A percentile compares a stretch with the other conserved stretches of the same genome.
Evolutionary conservation across 192 early-diverging fungal species (phyloP).

Genomic region (Gamsiella multidivaricata): DNA sequence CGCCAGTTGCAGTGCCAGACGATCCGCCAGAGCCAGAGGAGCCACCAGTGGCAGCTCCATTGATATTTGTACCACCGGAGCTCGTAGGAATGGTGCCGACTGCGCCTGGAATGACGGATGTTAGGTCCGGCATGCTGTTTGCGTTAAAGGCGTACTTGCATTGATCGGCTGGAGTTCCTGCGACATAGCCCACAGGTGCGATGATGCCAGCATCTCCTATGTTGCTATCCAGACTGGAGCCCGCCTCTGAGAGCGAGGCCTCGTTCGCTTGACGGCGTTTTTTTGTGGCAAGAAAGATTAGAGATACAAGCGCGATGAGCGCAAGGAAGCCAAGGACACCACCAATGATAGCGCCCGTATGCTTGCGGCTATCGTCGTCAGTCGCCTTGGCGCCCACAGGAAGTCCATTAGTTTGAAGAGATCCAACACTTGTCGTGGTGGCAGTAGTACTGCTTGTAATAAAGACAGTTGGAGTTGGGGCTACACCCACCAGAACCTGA

Average conservation of each 20-base stretch:
- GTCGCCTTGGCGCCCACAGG: slow-evolving; percentile 11
- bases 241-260: neutral
- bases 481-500: slow-evolving; percentile 19
- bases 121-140: slow-evolving; percentile 1
- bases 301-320: slow-evolving; percentile 18
- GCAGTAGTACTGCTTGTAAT: neutral
- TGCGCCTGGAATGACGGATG: slow-evolving; percentile 3
- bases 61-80: too few species aligned
- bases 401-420: neutral
- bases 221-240: neutral
- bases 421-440: too few species aligned
- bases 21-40: neutral
- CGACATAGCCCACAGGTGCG: slow-evolving; percentile 8
- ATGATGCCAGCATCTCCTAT: slow-evolving; percentile 4
- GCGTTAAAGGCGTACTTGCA: slow-evolving; percentile 11
- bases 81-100: neutral
- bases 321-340: slow-evolving; percentile 5
- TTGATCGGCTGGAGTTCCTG: neutral
- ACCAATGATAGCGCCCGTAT: slow-evolving; percentile 10
- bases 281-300: slow-evolving; percentile 27
- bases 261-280: slow-evolving; percentile 17
- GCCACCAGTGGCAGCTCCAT: neutral
- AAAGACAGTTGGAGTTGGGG: neutral
- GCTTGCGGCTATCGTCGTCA: neutral
- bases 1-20: slow-evolving; percentile 5